Evolutionary conservation across 2,329 filamentous ascomycete genomes (phyloP).

Genomic region (Neocucurbitaria cava): DNA sequence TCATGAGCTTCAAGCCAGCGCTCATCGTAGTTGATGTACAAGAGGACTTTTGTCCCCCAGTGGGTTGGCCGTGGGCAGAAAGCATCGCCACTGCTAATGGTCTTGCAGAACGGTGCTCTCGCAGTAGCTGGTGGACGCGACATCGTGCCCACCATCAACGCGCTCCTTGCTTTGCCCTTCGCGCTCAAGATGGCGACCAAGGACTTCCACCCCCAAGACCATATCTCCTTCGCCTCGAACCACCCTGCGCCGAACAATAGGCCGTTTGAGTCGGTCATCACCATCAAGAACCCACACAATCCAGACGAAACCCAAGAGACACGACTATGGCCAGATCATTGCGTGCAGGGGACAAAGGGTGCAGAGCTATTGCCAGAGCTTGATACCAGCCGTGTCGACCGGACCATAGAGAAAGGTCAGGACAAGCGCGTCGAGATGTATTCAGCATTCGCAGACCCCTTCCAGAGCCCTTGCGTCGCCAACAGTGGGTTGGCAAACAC

Average conservation of each 20-base stretch:
- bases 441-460: conserved; percentile 85
- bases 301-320: conserved; percentile 68
- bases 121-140: conserved; percentile 77
- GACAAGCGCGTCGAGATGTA: conserved; percentile 87
- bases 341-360: conserved; percentile 76
- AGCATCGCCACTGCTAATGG: conserved; percentile 17
- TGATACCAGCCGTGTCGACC: conserved; percentile 64
- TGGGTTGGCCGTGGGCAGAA: conserved; percentile 53
- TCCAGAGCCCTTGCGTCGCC: conserved; percentile 65
- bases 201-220: conserved; percentile 84
- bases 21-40: conserved; percentile 85
- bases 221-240: conserved; percentile 89
- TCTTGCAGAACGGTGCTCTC: conserved; percentile 79
- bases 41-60: conserved; percentile 92
- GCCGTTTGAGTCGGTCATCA: conserved; percentile 71
- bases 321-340: conserved; percentile 89
- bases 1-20: conserved; percentile 56
- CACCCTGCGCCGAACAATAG: conserved; percentile 68
- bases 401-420: conserved; percentile 78
- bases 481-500: conserved; percentile 67
- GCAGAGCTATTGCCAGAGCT: conserved; percentile 78
- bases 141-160: conserved; percentile 75
- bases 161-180: conserved; percentile 75
- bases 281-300: conserved; percentile 72
- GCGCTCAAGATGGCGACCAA: conserved; percentile 81